These are phyloP conservation scores for Kodamaea fukazawae DNA, from an alignment of 805 yeast genomes.

Conservation along the genomic window DNA sequence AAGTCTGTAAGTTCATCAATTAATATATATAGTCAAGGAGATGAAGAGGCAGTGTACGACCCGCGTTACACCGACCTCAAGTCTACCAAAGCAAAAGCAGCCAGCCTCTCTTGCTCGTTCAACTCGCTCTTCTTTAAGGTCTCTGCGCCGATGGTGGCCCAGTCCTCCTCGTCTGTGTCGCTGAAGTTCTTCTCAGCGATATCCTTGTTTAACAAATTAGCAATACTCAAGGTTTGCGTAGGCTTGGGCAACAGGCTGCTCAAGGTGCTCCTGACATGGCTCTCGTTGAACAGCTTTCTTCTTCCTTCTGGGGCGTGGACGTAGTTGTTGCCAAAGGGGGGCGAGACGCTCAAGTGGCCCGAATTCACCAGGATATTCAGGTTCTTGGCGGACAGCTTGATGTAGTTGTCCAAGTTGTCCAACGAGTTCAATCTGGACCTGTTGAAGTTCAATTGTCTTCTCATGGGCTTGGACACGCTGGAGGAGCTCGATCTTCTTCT, in stretches of 20 bases:
- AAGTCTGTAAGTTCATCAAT: background rate
- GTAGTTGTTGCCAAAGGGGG: slow-evolving; percentile 18
- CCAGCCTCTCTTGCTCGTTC: slow-evolving; percentile 46
- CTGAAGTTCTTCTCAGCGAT: slow-evolving; percentile 27
- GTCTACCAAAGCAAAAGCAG: slow-evolving; percentile 66
- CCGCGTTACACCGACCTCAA: slow-evolving; percentile 35
- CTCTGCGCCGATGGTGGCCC: slow-evolving; percentile 88
- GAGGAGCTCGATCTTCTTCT: slow-evolving; percentile 33
- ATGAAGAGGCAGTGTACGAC: no score
- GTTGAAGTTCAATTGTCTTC: slow-evolving; percentile 30
- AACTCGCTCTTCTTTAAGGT: slow-evolving; percentile 40
- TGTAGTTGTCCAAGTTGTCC: slow-evolving; percentile 42
- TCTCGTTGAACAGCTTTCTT: slow-evolving; percentile 42
- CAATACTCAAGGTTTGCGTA: slow-evolving; percentile 12
- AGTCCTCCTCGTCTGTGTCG: slow-evolving; percentile 96
- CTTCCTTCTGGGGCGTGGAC: slow-evolving; percentile 15
- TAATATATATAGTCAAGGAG: no score
- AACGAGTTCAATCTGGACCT: slow-evolving; percentile 41
- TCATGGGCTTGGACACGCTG: slow-evolving; percentile 17
- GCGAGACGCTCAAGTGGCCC: slow-evolving; percentile 29
- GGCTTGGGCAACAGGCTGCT: slow-evolving; percentile 20
- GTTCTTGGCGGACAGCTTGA: slow-evolving; percentile 38
- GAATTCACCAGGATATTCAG: slow-evolving; percentile 33
- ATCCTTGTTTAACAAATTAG: slow-evolving; percentile 13
- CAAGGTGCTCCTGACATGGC: slow-evolving; percentile 42